Percentiles rank a stretch among this genome's conserved stretches.
These are phyloP conservation scores for Sporormia fimetaria DNA, from an alignment of 495 filamentous ascomycete species.

Conservation along the genomic window DNA sequence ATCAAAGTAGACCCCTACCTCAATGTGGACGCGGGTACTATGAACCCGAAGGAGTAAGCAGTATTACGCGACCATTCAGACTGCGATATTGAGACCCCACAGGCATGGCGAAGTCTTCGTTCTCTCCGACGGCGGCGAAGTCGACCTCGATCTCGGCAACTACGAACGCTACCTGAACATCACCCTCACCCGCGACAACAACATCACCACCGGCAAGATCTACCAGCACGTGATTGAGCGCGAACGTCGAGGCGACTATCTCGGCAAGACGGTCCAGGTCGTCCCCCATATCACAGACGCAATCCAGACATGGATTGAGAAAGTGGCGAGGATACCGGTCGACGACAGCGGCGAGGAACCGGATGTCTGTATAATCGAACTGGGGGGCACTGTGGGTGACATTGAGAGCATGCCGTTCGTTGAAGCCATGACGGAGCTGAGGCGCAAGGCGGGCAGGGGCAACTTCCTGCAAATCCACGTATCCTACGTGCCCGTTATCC, in stretches of 20 bases:
- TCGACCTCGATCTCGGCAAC: conserved; percentile 90
- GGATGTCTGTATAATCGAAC: conserved; percentile 84
- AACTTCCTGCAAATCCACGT: conserved; percentile 86
- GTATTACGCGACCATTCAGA: background rate
- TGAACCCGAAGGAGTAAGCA: conserved; percentile 64
- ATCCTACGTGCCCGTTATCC: conserved; percentile 59
- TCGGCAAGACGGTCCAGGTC: conserved; percentile 86
- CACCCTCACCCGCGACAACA: conserved; percentile 65
- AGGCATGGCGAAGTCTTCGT: conserved; percentile 69
- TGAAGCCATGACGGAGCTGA: conserved; percentile 71
- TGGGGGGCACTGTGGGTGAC: conserved; percentile 75
- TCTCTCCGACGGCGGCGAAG: conserved; percentile 65
- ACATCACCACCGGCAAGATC: conserved; percentile 94
- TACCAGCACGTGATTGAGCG: conserved; percentile 75
- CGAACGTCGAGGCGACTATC: conserved; percentile 72
- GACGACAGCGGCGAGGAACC: conserved; percentile 73
- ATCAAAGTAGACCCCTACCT: conserved; percentile 80
- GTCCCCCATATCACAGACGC: conserved; percentile 85
- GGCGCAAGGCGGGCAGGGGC: conserved; percentile 55
- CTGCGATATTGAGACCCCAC: background rate
- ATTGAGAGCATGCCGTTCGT: conserved; percentile 88
- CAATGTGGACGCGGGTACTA: conserved; percentile 76
- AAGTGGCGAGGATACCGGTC: conserved; percentile 74
- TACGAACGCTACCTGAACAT: conserved; percentile 77
- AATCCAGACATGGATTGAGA: conserved; percentile 86